Base-by-base conservation (phyloP, 306 rosid species). In the Lathyrus aphaca region DNA sequence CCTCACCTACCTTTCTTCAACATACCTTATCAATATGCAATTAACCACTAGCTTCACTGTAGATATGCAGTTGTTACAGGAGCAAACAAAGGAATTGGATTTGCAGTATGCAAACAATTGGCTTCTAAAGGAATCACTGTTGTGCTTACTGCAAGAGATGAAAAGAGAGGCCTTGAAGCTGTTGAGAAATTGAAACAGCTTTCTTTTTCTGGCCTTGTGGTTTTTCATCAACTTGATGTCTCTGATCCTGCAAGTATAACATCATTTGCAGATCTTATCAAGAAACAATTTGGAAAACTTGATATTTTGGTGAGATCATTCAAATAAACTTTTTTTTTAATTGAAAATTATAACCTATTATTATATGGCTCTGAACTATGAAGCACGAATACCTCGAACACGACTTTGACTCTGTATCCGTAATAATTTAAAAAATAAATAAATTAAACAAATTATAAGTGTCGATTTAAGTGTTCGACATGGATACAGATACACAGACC, bases 61-160 rank as follows among this genome's bases (percentile, higher is more conserved):
- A 80, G 84, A 50, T 80, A 71, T 76, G 84, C 63, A 9, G 78
- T 80, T 50, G 84, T 76, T 43, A 80, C 84, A 8, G 81, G 84
- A 14, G 37, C 80, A 53, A 80, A 80, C 69, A 80, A 75, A 70
- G 83, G 83, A 43, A 75, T 74, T 39, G 83, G 84, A 30, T 71
- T 80, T 4, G 84, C 55, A 76, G 64, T 75, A 71, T 30, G 77
- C 53, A 6, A 80, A 76, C 55, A 19, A 39, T 72, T 80, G 72
- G 84, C 81, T 23, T 71, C 81, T 35, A 66, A 80, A 66, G 84
- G 72, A 23, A 43, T 76, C 25, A 76, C 68, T 65, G 78, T 80
- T 74, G 78, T 71, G 25, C 81, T 75, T 16, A 59, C 81, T 0
- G 74, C 84, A 25, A 80, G 81, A 80, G 72, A 75, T 66, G 68